Percentiles rank a stretch among this genome's conserved stretches.
Evolutionary conservation across 139 green algal species (phyloP).

Genomic region (Closterium sp.): DNA sequence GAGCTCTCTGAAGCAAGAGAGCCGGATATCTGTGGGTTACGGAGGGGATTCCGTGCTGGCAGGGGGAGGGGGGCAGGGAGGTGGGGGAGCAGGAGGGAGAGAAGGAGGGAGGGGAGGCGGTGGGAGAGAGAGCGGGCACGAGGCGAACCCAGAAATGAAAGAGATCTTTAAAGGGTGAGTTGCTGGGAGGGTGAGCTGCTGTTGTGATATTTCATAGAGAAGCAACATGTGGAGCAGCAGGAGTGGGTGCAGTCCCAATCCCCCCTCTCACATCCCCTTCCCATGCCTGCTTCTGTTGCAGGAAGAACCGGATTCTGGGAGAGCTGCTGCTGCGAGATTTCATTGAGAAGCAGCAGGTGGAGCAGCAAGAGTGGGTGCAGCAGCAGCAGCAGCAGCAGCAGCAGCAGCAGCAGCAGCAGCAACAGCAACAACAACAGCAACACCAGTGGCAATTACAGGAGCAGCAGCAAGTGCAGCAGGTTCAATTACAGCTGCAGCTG

Average conservation of each 20-base stretch:
- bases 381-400: background rate
- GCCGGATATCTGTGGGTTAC: background rate
- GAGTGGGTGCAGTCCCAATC: too few relatives aligned
- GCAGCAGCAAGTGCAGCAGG: background rate
- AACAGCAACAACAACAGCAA: background rate
- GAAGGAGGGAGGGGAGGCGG: background rate
- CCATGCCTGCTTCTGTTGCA: too few relatives aligned
- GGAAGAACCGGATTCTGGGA: background rate
- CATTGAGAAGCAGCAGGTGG: background rate
- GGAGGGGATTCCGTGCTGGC: background rate
- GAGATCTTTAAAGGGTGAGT: background rate
- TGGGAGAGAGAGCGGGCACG: background rate
- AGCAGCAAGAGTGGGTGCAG: background rate
- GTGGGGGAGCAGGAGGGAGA: too few relatives aligned
- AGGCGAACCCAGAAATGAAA: background rate
- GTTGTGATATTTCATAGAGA: too few relatives aligned
- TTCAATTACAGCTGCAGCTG: too few relatives aligned
- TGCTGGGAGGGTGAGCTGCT: too few relatives aligned
- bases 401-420: too few relatives aligned
- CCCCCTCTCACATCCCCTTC: too few relatives aligned
- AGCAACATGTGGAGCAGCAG: too few relatives aligned
- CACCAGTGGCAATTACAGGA: background rate
- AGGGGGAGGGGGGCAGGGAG: too few relatives aligned
- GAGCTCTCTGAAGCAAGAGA: background rate
- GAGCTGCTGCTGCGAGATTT: background rate